Percentiles rank a stretch among this genome's conserved stretches.
Conservation (phyloP, 2,329 filamentous ascomycete genomes). For the Verticillium tricorpus region DNA sequence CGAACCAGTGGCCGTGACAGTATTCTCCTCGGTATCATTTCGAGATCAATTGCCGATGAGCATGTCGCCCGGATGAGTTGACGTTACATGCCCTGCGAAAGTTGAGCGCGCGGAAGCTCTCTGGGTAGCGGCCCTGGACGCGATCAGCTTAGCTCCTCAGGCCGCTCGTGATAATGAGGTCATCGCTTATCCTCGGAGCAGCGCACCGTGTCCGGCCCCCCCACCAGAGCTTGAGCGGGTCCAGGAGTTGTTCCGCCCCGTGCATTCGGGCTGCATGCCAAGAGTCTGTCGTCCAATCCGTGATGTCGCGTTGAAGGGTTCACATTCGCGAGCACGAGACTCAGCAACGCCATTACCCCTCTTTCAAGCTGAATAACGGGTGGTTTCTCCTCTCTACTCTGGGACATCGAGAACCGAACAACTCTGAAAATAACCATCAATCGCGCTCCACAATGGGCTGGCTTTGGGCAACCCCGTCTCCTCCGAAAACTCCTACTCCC, state of each 20-base stretch:
- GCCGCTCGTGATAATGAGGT: not conserved
- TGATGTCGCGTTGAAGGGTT: not conserved
- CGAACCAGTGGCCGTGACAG: slow-evolving; percentile 4
- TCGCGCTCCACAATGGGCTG: slow-evolving; percentile 48
- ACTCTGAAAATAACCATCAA: not conserved
- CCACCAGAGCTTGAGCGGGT: not conserved
- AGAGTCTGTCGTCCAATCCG: not conserved
- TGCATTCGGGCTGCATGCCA: not conserved
- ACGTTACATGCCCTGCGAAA: not conserved
- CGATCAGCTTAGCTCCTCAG: not conserved
- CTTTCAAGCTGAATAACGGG: not conserved
- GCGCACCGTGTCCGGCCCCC: not conserved
- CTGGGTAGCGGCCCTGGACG: not conserved
- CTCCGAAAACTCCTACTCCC: slow-evolving; percentile 21
- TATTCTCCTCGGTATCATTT: slow-evolving; percentile 9
- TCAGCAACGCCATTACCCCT: not conserved
- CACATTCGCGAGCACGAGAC: not conserved
- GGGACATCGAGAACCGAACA: not conserved
- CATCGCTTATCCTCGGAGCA: not conserved
- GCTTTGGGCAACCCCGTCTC: slow-evolving; percentile 48
- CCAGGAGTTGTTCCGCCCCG: not conserved
- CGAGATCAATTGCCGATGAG: not conserved
- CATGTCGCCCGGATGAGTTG: not conserved
- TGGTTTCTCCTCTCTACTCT: not conserved
- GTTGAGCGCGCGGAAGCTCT: not conserved